phyloP scores from a whole-genome alignment of 108 stramenopile genomes.

The Seminavis robusta region DNA sequence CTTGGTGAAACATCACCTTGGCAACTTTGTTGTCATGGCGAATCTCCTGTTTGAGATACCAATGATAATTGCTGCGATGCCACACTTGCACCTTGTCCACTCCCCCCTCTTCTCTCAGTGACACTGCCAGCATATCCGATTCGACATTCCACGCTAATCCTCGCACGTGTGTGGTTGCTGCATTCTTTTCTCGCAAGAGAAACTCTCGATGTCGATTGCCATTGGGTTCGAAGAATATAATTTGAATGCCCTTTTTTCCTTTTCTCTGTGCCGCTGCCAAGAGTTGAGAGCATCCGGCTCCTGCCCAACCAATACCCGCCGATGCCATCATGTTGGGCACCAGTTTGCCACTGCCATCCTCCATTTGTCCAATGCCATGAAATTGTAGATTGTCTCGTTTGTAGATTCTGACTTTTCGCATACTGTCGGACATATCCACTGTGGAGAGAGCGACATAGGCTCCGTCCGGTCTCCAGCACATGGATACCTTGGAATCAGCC shows the following conservation, averaged over 20 bases:
- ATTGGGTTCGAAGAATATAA: constrained; percentile 89
- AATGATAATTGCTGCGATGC: constrained; percentile 88
- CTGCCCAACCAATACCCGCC: constrained; percentile 62
- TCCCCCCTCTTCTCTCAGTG: constrained; percentile 30
- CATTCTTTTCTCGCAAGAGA: constrained; percentile 24
- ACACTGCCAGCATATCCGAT: constrained; percentile 73
- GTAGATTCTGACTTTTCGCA: constrained; percentile 67
- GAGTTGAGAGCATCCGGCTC: constrained; percentile 72
- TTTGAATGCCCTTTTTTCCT: constrained; percentile 53
- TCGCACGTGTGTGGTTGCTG: constrained; percentile 20
- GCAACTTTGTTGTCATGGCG: constrained; percentile 22
- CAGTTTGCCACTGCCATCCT: constrained; percentile 80
- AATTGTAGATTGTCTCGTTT: constrained; percentile 55
- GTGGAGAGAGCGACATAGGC: constrained; percentile 64
- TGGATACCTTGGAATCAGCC: constrained; percentile 45
- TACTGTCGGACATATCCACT: constrained; percentile 48
- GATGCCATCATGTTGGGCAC: constrained; percentile 57
- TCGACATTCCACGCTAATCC: constrained; percentile 65
- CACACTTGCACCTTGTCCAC: constrained; percentile 75
- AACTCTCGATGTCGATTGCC: constrained; percentile 84
- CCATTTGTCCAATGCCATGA: constrained; percentile 63
- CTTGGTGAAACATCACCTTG: constrained; percentile 44
- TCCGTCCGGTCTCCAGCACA: constrained; percentile 78
- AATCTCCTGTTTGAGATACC: constrained; percentile 87
- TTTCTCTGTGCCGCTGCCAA: constrained; percentile 67